Conservation (phyloP, 306 rosid species). For the Rosa lucieae region DNA sequence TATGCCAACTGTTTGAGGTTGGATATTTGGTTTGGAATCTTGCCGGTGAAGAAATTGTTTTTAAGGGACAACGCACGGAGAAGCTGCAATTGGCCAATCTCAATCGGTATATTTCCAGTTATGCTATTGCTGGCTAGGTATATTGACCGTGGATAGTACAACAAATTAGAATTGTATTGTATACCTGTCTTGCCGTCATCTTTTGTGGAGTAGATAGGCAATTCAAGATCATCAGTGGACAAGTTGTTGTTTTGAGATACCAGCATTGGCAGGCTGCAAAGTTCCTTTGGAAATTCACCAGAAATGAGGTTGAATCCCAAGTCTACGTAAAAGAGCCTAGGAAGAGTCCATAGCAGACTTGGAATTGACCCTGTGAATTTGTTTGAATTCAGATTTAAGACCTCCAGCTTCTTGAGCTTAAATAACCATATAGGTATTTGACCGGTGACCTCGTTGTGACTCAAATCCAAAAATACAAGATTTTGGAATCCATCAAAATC, state of each 20-base stretch:
- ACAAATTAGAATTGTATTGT: not conserved
- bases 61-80: not conserved
- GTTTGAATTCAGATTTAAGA: not conserved
- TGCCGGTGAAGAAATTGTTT: not conserved
- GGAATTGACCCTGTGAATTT: not conserved
- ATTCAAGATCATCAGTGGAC: not conserved
- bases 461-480: not conserved
- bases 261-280: too few relatives aligned
- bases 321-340: not conserved
- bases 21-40: conserved; percentile 3
- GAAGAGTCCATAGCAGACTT: not conserved
- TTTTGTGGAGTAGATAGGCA: not conserved
- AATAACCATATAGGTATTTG: not conserved
- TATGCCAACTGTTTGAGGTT: not conserved
- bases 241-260: too few relatives aligned
- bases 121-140: not conserved
- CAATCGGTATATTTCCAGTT: not conserved
- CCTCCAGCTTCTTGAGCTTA: not conserved
- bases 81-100: not conserved
- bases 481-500: not conserved
- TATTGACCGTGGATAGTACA: not conserved
- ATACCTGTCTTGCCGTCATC: not conserved
- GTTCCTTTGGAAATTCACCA: too few relatives aligned
- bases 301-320: not conserved
- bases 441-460: not conserved